Evolutionary conservation across 106 monocot genomes (phyloP).

Genomic region (Dendrobium chrysotoxum): DNA sequence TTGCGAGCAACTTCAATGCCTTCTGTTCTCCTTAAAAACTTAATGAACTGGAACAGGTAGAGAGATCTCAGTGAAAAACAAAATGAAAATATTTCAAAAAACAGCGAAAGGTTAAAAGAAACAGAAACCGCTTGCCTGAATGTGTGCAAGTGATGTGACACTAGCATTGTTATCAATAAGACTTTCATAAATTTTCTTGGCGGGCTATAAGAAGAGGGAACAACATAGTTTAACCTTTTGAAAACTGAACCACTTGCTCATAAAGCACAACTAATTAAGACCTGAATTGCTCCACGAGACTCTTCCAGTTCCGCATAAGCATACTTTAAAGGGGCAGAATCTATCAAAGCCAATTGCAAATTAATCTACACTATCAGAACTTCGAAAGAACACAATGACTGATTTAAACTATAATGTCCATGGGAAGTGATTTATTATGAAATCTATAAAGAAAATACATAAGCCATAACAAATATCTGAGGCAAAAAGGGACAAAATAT

Average conservation of each 20-base stretch:
- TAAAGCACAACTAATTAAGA: constrained; percentile 15
- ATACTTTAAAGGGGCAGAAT: constrained; percentile 78
- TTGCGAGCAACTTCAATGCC: constrained; percentile 89
- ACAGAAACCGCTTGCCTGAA: constrained; percentile 49
- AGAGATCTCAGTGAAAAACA: constrained; percentile 3
- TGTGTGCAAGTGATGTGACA: constrained; percentile 59
- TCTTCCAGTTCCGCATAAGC: constrained; percentile 97
- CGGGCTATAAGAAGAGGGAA: constrained; percentile 46
- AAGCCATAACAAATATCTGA: neutral
- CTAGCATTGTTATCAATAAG: constrained; percentile 36
- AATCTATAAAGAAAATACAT: neutral
- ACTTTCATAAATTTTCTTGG: constrained; percentile 87
- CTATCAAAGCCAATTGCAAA: constrained; percentile 30
- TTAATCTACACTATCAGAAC: neutral
- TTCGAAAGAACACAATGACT: neutral
- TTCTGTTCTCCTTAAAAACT: constrained; percentile 95
- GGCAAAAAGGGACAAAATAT: neutral
- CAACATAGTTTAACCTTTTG: neutral
- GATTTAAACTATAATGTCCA: constrained; percentile 3
- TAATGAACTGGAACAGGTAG: constrained; percentile 56
- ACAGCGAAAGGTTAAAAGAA: constrained; percentile 10
- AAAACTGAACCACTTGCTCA: neutral
- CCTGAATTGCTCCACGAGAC: constrained; percentile 85
- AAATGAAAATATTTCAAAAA: constrained; percentile 2
- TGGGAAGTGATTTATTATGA: neutral